Evolutionary conservation across 2,329 filamentous ascomycete genomes (phyloP), one percentile per base, ranked within the genome.

Genomic region (Aspergillus clavatus): DNA sequence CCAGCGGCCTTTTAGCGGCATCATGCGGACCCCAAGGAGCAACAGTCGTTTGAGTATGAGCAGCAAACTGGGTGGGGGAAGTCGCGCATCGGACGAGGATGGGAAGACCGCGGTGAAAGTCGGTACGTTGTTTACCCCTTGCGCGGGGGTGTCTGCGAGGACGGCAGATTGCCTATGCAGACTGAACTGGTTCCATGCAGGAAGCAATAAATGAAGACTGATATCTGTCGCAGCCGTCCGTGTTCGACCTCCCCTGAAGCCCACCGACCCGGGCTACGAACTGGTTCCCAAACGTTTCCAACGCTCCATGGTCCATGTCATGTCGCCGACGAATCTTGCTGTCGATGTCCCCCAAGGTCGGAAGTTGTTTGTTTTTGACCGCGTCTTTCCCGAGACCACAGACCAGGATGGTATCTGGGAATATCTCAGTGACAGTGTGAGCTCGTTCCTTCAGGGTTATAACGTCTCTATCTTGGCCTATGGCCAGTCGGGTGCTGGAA

Each of bases 401-500:
- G 79, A 81, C 48, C 93, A 98, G 66, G 86, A 93, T 55, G 91
- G 90, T 38, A 73, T 98, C 38, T 98, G 91, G 87, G 87, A 95
- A 38, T 98, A 98, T 61, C 75, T 98, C 39, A 82, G 82, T 51
- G 93, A 98, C 56, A 94, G 89, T 58, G 86, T 97, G 56, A 82
- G 78, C 57, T 87, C 90, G 2, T 98, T 98, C 58, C 75, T 93
- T 1, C 89, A 96, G 63, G 93, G 93, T 43, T 98, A 97, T 79
- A 98, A 98, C 80, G 93, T 98, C 47, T 98, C 93, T 3, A 82
- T 98, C 40, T 75, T 98, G 58, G 93, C 93, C 38, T 98, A 98
- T 62, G 93, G 93, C 55, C 93, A 98, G 73, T 98, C 93, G 22
- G 93, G 93, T 45, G 89, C 93, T 8, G 93, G 93, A 57, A 98